Percentiles rank a stretch among this genome's conserved stretches.
Evolutionary conservation across 2,329 filamentous ascomycete genomes (phyloP).

Genomic region (Hypoxylon rubiginosum): DNA sequence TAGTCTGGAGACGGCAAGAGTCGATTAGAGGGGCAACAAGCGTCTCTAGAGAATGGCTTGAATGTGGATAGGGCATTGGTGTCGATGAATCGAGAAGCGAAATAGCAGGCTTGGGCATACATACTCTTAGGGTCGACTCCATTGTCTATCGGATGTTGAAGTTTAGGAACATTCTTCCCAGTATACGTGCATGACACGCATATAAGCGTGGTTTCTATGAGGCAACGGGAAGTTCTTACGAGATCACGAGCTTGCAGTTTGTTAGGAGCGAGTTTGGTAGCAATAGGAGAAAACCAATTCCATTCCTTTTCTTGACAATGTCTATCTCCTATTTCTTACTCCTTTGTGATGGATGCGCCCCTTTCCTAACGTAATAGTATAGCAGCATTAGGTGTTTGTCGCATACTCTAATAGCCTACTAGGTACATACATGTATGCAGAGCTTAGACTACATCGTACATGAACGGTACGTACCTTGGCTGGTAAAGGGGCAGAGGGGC

Average conservation of each 20-base stretch:
- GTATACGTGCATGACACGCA: conserved; percentile 12
- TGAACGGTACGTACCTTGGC: background rate
- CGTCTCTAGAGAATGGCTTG: background rate
- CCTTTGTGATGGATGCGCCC: background rate
- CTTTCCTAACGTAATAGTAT: background rate
- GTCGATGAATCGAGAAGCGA: background rate
- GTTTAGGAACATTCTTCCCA: conserved; percentile 4
- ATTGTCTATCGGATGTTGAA: conserved; percentile 3
- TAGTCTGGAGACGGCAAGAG: conserved; percentile 78
- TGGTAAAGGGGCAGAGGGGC: conserved; percentile 10
- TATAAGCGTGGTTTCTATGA: conserved; percentile 10
- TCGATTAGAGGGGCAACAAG: conserved; percentile 67
- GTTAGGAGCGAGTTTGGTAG: conserved; percentile 20
- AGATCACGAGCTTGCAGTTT: conserved; percentile 23
- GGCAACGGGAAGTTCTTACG: background rate
- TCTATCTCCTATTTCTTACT: background rate
- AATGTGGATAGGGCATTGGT: background rate
- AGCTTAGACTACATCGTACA: conserved; percentile 2
- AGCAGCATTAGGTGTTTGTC: background rate
- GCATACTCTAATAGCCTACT: background rate
- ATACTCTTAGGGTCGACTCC: background rate
- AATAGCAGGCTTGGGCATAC: conserved; percentile 5
- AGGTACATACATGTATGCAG: background rate
- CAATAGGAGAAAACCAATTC: conserved; percentile 17
- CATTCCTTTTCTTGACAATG: background rate